Evolutionary conservation across 2,329 filamentous ascomycete species (phyloP), one percentile per base, ranked within the genome.

Genomic region (Cladosporium sp.): DNA sequence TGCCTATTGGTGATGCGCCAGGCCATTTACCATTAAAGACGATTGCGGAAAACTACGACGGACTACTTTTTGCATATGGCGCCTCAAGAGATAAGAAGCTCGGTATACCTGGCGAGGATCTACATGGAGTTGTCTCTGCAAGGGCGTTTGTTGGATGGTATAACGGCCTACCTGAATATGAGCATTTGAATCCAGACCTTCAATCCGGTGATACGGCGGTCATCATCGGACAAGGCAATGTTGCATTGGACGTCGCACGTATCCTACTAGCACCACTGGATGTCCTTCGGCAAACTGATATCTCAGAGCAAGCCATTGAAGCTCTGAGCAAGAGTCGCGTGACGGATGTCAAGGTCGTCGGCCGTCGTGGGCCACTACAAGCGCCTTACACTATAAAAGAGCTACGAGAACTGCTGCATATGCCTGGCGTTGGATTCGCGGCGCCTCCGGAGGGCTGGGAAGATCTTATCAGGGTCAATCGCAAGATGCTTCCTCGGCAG

Each of bases 111-210:
- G 92, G 93, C 8, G 94, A 99, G 69, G 82, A 87, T 5, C 76
- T 94, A 6, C 78, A 81, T 25, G 90, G 90, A 2, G 85, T 97
- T 17, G 88, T 92, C 71, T 96, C 92, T 7, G 94, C 94, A 2
- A 85, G 94, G 28, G 88, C 92, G 39, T 97, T 97, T 72, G 94
- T 99, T 1, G 94, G 92, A 17, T 99, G 94, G 94, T 99, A 99
- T 74, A 99, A 99, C 73, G 94, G 94, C 2, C 81, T 96, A 2
- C 94, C 94, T 0, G 89, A 95, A 66, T 89, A 89, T 70, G 83
- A 88, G 19, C 74, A 82, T 65, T 76, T 96, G 7, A 78, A 82
- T n/a, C 89, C 92, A 0, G 84, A 91, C 69, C 80, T 97, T 25
- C 83, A 85, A 0, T 78, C 80, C 9, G 89, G 88, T 0, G 90